Conservation (phyloP, 352 stramenopile species). For the Salisapilia sapeloensis region DNA sequence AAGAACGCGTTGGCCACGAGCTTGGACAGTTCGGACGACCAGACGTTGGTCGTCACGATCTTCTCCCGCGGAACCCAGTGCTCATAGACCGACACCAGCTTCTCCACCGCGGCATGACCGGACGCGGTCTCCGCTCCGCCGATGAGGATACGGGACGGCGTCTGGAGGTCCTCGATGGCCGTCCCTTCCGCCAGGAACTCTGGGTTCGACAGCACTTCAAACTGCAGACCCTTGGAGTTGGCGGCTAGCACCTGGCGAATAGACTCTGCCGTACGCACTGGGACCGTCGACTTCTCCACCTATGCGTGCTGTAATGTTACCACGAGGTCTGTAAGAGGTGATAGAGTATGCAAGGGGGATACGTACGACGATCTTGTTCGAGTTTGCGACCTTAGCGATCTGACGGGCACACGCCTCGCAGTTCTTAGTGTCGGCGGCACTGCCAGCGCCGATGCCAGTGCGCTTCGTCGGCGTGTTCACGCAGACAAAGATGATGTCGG, state of each 20-base stretch:
- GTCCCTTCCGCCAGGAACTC: constrained; percentile 99
- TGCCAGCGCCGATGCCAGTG: constrained; percentile 92
- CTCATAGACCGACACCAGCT: constrained; percentile 92
- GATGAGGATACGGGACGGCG: constrained; percentile 95
- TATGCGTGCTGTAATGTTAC: neutral
- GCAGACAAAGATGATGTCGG: constrained; percentile 98
- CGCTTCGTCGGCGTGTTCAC: constrained; percentile 99
- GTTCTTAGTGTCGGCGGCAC: constrained; percentile 98
- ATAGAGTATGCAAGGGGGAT: no score
- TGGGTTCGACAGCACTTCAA: constrained; percentile 97
- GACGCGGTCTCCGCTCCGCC: constrained; percentile 88
- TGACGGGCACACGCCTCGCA: constrained; percentile 96
- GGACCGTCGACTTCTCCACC: constrained; percentile 99
- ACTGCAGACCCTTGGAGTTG: constrained; percentile 88
- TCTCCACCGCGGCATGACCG: constrained; percentile 79
- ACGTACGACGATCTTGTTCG: constrained; percentile 92
- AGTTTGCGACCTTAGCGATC: constrained; percentile 91
- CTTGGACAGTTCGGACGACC: constrained; percentile 99
- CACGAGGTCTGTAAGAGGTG: neutral
- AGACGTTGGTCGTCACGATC: constrained; percentile 99
- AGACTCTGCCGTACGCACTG: constrained; percentile 95
- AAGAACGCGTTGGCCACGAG: constrained; percentile 99
- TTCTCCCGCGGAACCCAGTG: constrained; percentile 91
- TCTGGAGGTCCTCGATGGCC: constrained; percentile 92
- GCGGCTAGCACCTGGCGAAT: constrained; percentile 90